Base-by-base conservation (phyloP, 805 yeast species). In the Saccharomycopsis javanensis region DNA sequence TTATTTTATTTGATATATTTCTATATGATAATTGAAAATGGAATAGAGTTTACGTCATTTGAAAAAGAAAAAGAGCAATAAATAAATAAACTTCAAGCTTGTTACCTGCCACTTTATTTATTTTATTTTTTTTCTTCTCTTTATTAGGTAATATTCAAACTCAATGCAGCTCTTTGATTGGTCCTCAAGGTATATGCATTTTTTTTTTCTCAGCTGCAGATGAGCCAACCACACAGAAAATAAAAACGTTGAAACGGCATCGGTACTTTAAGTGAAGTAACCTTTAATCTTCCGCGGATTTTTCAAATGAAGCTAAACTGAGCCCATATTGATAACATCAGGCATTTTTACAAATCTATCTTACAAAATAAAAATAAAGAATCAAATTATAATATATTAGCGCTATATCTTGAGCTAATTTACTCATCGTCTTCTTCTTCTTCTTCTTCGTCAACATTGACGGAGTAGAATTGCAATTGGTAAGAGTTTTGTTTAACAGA, bases 381-480 rank as follows among this genome's bases (percentile, higher is more conserved):
- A 20, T 20, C 48, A 42, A 42, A 20, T 23, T 20, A 42, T 42
- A 50, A 31, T 50, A 16, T 31, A 50, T 50, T 50, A 16, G 37
- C 6, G 3, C 48, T 38, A 20, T 20, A 42, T 23, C 10, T 1
- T 20, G n/a, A 54, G 37, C 31, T 60, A 51, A 60, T 55, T 53
- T 60, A 60, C 38, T 60, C 62, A 15, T 59, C 62, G 30, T 88
- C 89, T 76, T 90, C 97, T 72, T 88, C 97, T 69, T 86, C 96
- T 75, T 87, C 97, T 69, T 83, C 88, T 72, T 91, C 97, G 72
- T 91, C 96, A 70, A 88, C 92, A 71, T 92, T 90, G 76, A 92
- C 94, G 78, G 95, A 89, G 97, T 88, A 94, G 97, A 92, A 92
- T 79, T 94, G 91, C 82, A 92, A 84, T 78, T 87, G 87, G 88